Evolutionary conservation across 1,139 yeast species (phyloP), one percentile per base, ranked within the genome.

Genomic region (Candida mesenterica): DNA sequence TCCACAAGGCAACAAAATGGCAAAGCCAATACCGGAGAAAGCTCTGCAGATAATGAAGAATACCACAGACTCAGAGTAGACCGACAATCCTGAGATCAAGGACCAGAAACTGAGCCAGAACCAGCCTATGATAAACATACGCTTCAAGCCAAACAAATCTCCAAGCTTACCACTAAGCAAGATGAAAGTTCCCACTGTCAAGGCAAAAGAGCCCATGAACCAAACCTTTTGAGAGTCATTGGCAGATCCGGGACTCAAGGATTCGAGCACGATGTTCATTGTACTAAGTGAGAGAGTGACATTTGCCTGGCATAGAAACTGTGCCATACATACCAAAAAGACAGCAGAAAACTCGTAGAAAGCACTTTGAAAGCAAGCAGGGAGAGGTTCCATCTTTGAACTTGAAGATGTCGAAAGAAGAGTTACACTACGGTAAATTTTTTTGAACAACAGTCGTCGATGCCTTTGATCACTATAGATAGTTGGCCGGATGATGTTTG

Each of bases 191-290:
- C 82, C 81, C 10, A 77, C 68, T 0, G 78, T 73, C 34, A 76
- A 53, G 1, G 82, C 77, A 46, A 71, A 75, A 0, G 80, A 69
- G 3, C 79, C 79, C 75, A 75, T 68, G 35, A 75, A 68, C 82
- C 82, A 77, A 2, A 73, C 68, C 41, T 68, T 52, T 17, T 52
- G 49, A 3, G 65, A 46, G n/a, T 49, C 32, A 10, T 49, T 46
- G 13, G 52, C 43, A 2, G 34, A 30, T 4, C 46, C 36, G 4
- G 30, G 30, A 5, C 4, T 39, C 36, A 4, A 48, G 45, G 38
- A 56, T 13, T 57, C 52, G 18, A 62, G 40, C 1, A 67, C 55
- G 7, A 61, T 50, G 40, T 66, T 66, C 72, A 66, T 65, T 2
- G 69, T 61, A 36, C 67, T 58, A 22, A 68, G 49, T 2, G 67